phyloP scores from a whole-genome alignment of 2,329 filamentous ascomycete species.

The Penicillium palitans region DNA sequence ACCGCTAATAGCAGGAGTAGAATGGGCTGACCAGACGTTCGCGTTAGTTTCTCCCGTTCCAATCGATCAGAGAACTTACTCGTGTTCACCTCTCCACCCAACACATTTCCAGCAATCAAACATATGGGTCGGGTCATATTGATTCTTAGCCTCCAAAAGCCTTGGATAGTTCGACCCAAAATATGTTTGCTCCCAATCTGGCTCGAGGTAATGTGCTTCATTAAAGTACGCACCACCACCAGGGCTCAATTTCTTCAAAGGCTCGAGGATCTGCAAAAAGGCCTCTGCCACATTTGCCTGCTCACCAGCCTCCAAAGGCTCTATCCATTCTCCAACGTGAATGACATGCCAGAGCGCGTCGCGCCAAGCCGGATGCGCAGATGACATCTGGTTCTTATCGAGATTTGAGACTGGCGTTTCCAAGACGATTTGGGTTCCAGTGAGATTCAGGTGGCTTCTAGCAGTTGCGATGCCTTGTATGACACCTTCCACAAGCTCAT shows the following conservation, averaged over 20 bases:
- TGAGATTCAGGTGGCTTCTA: slow-evolving; percentile 1
- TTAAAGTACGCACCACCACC: slow-evolving; percentile 21
- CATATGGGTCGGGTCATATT: slow-evolving; percentile 28
- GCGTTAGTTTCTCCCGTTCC: background rate
- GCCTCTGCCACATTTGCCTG: background rate
- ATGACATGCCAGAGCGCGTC: slow-evolving; percentile 12
- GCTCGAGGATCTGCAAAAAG: slow-evolving; percentile 11
- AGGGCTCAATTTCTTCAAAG: slow-evolving; percentile 22
- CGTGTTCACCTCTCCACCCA: slow-evolving; percentile 14
- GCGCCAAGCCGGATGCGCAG: slow-evolving; percentile 11
- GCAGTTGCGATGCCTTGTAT: slow-evolving; percentile 1
- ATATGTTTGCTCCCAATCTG: slow-evolving; percentile 24
- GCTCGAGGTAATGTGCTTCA: slow-evolving; percentile 21
- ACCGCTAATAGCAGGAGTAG: slow-evolving; percentile 5
- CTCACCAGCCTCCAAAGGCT: background rate
- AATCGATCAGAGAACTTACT: slow-evolving; percentile 6
- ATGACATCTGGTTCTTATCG: background rate
- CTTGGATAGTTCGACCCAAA: slow-evolving; percentile 27
- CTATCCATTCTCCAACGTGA: slow-evolving; percentile 5
- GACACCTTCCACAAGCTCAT: slow-evolving; percentile 3
- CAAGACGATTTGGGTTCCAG: slow-evolving; percentile 7
- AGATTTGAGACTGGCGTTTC: slow-evolving; percentile 9
- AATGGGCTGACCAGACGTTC: background rate
- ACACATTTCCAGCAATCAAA: slow-evolving; percentile 19
- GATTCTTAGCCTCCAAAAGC: slow-evolving; percentile 28